Percentiles rank a stretch among this genome's conserved stretches.
Evolutionary conservation across 129 eudicot genomes (phyloP).

Genomic region (Artemisia argyi): DNA sequence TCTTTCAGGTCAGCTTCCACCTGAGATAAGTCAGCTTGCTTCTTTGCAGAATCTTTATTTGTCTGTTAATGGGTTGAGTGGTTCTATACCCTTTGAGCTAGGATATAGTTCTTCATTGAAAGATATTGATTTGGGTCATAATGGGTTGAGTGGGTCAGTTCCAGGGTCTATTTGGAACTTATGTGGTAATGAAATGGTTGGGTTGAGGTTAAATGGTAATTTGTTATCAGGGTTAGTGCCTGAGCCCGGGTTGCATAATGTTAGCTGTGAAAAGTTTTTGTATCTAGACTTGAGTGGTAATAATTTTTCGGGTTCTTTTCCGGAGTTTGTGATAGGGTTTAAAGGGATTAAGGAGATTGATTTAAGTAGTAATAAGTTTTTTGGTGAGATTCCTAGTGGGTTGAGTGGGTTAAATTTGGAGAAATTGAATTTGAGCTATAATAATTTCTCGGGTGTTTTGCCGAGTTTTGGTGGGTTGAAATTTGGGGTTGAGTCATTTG

Average conservation of each 20-base stretch:
- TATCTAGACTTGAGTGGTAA: conserved; percentile 78
- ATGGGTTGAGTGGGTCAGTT: conserved; percentile 65
- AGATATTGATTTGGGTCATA: conserved; percentile 74
- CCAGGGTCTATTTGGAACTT: conserved; percentile 92
- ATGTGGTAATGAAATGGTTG: conserved; percentile 55
- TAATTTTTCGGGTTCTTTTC: conserved; percentile 61
- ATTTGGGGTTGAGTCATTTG: conserved; percentile 69
- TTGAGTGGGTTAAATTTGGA: conserved; percentile 46
- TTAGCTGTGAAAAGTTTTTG: conserved; percentile 51
- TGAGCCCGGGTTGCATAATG: conserved; percentile 78
- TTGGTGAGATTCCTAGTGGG: conserved; percentile 65
- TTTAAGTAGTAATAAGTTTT: conserved; percentile 57
- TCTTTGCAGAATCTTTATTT: conserved; percentile 63
- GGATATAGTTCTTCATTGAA: conserved; percentile 76
- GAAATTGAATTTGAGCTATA: conserved; percentile 69
- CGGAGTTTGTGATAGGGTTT: conserved; percentile 61
- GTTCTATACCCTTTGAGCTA: conserved; percentile 75
- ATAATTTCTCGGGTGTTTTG: conserved; percentile 80
- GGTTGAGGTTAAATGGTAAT: conserved; percentile 69
- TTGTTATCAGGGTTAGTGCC: conserved; percentile 68
- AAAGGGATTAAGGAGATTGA: conserved; percentile 63
- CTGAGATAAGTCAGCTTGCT: conserved; percentile 69
- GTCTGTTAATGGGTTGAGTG: conserved; percentile 58
- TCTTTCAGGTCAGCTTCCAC: conserved; percentile 70
- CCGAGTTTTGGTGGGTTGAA: conserved; percentile 60